phyloP scores from a whole-genome alignment of 306 rosid species.

The Quercus glauca region DNA sequence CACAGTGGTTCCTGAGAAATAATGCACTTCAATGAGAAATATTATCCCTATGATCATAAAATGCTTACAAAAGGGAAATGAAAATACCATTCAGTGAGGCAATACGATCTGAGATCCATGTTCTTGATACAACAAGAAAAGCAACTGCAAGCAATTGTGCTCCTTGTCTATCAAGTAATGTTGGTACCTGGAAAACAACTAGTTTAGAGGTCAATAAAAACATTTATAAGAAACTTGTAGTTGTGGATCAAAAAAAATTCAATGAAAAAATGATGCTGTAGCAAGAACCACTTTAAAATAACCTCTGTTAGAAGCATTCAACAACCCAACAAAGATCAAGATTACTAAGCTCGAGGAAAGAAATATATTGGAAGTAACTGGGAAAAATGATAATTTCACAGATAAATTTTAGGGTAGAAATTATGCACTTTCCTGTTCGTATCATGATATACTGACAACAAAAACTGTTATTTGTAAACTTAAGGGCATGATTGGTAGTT shows the following conservation, averaged over 20 bases:
- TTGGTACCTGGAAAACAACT: constrained; percentile 65
- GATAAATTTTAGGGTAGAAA: neutral
- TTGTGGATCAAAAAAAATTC: neutral
- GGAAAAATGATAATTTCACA: neutral
- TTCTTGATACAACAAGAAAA: constrained; percentile 87
- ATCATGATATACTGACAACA: neutral
- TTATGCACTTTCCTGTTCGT: neutral
- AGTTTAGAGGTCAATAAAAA: constrained; percentile 6
- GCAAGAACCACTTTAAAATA: neutral
- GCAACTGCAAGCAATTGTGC: constrained; percentile 91
- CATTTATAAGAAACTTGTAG: neutral
- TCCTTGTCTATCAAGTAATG: constrained; percentile 90
- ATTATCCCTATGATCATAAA: constrained; percentile 6
- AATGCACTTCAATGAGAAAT: constrained; percentile 24
- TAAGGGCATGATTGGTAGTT: no score
- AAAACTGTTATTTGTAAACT: neutral
- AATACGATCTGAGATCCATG: constrained; percentile 95
- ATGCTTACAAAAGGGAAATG: constrained; percentile 6
- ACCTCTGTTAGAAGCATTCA: neutral
- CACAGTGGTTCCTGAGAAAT: constrained; percentile 81
- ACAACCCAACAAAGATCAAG: neutral
- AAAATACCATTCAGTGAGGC: constrained; percentile 78
- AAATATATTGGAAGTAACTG: neutral
- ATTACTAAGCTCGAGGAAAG: neutral
- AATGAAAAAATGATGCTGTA: neutral